A percentile compares a stretch with the other conserved stretches of the same genome.
phyloP scores from a whole-genome alignment of 352 stramenopile species.

The Phytophthora citricola region DNA sequence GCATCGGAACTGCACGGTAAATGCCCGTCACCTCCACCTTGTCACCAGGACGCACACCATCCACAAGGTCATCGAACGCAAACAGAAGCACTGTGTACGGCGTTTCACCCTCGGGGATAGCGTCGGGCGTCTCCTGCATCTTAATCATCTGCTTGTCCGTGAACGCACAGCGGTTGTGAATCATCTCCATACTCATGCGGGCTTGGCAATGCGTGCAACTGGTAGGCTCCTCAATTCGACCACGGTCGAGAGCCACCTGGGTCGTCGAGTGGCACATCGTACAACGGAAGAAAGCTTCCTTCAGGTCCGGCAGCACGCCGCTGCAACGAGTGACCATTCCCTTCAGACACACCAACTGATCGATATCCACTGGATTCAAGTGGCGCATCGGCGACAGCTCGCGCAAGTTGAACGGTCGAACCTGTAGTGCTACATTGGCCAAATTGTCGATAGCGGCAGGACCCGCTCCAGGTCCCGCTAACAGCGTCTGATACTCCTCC shows the following conservation, averaged over 20 bases:
- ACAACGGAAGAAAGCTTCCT: slow-evolving; percentile 97
- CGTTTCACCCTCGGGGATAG: slow-evolving; percentile 99
- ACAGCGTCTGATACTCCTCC: slow-evolving; percentile 86
- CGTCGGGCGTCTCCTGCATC: slow-evolving; percentile 98
- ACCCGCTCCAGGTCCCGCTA: slow-evolving; percentile 26
- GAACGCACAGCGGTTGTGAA: slow-evolving; percentile 98
- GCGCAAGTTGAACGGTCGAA: slow-evolving; percentile 97
- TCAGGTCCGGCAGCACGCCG: slow-evolving; percentile 98
- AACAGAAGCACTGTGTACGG: slow-evolving; percentile 98
- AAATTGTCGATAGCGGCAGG: slow-evolving; percentile 58
- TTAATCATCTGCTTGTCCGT: slow-evolving; percentile 99
- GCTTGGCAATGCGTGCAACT: slow-evolving; percentile 90
- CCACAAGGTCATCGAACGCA: slow-evolving; percentile 98
- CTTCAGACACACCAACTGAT: slow-evolving; percentile 96
- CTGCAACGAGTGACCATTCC: slow-evolving; percentile 98
- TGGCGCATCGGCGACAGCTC: slow-evolving; percentile 95
- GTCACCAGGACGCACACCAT: slow-evolving; percentile 97
- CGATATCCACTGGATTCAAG: slow-evolving; percentile 97
- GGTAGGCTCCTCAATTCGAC: slow-evolving; percentile 95
- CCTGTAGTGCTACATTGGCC: slow-evolving; percentile 84
- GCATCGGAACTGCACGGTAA: slow-evolving; percentile 95
- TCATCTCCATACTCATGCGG: slow-evolving; percentile 94
- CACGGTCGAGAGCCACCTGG: slow-evolving; percentile 95
- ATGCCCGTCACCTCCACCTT: slow-evolving; percentile 97
- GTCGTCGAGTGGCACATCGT: slow-evolving; percentile 92